These are phyloP conservation scores for Epichloe uncinata DNA, from an alignment of 2,329 filamentous ascomycete species.

Conservation along the genomic window DNA sequence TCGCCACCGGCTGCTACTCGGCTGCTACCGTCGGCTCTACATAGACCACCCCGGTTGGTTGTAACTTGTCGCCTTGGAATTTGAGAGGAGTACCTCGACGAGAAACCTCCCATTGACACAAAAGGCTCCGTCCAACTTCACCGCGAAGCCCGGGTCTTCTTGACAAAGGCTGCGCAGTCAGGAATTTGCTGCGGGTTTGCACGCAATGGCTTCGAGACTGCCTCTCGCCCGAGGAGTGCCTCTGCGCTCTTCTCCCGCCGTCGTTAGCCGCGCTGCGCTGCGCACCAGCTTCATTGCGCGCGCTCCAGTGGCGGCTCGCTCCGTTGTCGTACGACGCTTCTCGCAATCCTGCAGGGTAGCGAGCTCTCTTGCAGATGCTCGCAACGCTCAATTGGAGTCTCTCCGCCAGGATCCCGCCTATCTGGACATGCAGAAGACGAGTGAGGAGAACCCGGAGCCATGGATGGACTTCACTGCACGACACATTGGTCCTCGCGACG, in stretches of 20 bases:
- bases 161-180: background rate
- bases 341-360: constrained; percentile 7
- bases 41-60: too few species aligned
- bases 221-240: constrained; percentile 12
- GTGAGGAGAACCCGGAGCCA: constrained; percentile 10
- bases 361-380: constrained; percentile 4
- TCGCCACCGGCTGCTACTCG: background rate
- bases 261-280: constrained; percentile 4
- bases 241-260: constrained; percentile 9
- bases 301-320: constrained; percentile 3
- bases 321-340: constrained; percentile 7
- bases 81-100: too few species aligned
- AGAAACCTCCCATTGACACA: background rate
- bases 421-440: constrained; percentile 11
- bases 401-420: constrained; percentile 12
- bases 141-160: background rate
- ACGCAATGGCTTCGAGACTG: constrained; percentile 16
- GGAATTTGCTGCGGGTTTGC: background rate
- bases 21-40: too few species aligned
- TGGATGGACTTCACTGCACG: constrained; percentile 51
- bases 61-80: too few species aligned
- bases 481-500: constrained; percentile 72
- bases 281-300: constrained; percentile 5
- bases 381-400: constrained; percentile 6
- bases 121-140: too few species aligned